Conservation (phyloP, 306 rosid genomes). For the Crotalaria pallida region DNA sequence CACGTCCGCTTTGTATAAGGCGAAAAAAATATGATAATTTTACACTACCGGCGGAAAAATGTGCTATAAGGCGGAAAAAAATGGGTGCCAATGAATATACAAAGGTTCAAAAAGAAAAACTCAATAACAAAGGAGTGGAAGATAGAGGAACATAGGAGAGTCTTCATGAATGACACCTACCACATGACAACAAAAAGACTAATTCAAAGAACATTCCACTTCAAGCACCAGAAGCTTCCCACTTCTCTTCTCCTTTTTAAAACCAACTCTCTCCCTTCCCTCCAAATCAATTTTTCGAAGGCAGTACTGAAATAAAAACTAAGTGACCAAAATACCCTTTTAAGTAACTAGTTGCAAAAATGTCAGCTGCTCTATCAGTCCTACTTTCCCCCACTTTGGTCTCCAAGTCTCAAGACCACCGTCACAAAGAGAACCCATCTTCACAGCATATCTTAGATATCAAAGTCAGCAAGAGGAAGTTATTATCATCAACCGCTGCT, state of each 20-base stretch:
- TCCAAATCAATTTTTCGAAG: neutral
- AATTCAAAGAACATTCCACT: conserved; percentile 19
- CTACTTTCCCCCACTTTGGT: conserved; percentile 39
- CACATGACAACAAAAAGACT: neutral
- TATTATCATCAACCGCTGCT: conserved; percentile 28
- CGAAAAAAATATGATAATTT: too few species aligned
- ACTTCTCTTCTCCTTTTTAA: neutral
- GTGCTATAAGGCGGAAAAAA: too few species aligned
- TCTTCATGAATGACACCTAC: conserved; percentile 20
- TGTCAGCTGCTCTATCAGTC: conserved; percentile 47
- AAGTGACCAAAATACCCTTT: too few species aligned
- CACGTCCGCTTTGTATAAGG: too few species aligned
- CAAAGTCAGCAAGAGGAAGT: conserved; percentile 41
- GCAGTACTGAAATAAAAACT: too few species aligned
- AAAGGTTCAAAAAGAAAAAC: too few species aligned
- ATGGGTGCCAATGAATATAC: too few species aligned
- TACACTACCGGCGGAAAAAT: too few species aligned
- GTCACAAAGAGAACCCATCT: conserved; percentile 30
- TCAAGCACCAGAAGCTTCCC: conserved; percentile 43
- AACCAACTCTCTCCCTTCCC: conserved; percentile 20
- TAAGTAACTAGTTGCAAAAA: neutral
- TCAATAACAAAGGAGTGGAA: neutral
- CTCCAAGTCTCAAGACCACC: conserved; percentile 40
- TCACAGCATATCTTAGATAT: conserved; percentile 16
- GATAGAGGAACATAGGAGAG: conserved; percentile 18